Percentiles rank a stretch among this genome's conserved stretches.
Conservation (phyloP, 2,329 filamentous ascomycete genomes). For the Diaporthe sp. region DNA sequence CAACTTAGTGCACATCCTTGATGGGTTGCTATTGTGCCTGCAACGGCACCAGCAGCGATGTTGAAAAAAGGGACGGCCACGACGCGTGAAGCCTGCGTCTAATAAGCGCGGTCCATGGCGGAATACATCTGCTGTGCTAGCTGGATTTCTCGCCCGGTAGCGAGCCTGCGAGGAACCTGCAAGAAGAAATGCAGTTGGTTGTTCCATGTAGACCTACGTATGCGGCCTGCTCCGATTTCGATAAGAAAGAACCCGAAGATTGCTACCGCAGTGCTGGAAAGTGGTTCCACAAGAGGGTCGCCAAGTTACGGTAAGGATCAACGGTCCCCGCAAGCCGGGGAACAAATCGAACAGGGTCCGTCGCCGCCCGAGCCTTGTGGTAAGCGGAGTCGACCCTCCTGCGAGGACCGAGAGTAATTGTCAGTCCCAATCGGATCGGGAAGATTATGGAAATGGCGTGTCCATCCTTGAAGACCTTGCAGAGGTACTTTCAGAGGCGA, state of each 20-base stretch:
- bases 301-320: constrained; percentile 31
- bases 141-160: background rate
- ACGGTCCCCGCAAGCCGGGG: constrained; percentile 26
- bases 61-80: constrained; percentile 8
- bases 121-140: background rate
- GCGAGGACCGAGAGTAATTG: constrained; percentile 1
- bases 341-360: constrained; percentile 22
- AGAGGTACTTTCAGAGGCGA: background rate
- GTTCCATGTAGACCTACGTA: background rate
- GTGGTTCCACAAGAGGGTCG: constrained; percentile 20
- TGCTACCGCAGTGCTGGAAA: constrained; percentile 24
- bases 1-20: constrained; percentile 30
- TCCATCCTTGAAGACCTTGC: background rate
- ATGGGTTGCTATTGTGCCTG: background rate
- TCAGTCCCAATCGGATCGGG: constrained; percentile 31
- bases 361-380: constrained; percentile 25
- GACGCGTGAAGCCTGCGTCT: constrained; percentile 6
- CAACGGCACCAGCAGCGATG: background rate
- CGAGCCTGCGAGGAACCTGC: constrained; percentile 3
- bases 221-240: constrained; percentile 21
- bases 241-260: constrained; percentile 22
- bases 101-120: background rate
- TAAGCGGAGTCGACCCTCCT: constrained; percentile 21
- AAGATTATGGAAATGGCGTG: constrained; percentile 4
- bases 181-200: constrained; percentile 1